These are phyloP conservation scores for Daldinia grandis DNA, from an alignment of 495 filamentous ascomycete genomes.

Conservation along the genomic window DNA sequence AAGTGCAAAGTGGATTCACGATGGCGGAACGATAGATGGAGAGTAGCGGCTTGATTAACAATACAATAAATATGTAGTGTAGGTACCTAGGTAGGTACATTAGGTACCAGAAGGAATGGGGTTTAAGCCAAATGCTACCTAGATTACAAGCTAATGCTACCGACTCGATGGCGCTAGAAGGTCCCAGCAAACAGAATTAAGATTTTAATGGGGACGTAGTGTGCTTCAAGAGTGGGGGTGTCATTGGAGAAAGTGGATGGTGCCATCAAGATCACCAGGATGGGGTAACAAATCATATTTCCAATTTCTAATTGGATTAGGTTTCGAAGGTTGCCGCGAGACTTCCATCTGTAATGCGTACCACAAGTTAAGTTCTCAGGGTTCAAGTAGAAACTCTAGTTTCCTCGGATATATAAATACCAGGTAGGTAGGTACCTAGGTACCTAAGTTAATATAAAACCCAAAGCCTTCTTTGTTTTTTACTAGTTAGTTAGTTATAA, in stretches of 20 bases:
- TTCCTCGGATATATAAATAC: not conserved
- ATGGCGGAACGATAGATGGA: too few relatives aligned
- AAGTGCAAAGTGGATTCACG: not conserved
- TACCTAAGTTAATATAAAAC: not conserved
- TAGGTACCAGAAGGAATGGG: too few relatives aligned
- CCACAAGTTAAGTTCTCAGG: not conserved
- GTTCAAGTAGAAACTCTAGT: not conserved
- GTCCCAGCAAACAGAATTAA: not conserved
- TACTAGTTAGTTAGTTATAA: too few relatives aligned
- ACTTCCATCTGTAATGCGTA: not conserved
- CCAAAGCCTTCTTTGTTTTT: not conserved
- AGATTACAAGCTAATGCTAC: not conserved
- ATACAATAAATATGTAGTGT: too few relatives aligned
- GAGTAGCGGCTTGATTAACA: too few relatives aligned
- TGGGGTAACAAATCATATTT: not conserved
- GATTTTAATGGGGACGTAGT: not conserved
- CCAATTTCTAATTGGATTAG: not conserved
- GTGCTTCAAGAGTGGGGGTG: not conserved
- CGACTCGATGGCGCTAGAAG: not conserved
- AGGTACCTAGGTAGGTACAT: too few relatives aligned
- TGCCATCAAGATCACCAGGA: not conserved
- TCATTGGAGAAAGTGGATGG: not conserved
- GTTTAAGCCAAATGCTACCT: not conserved
- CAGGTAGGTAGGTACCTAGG: too few relatives aligned
- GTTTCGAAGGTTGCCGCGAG: too few relatives aligned